Evolutionary conservation across 768 basidiomycete genomes (phyloP).

Genomic region (Pleurotus tuber-regium): DNA sequence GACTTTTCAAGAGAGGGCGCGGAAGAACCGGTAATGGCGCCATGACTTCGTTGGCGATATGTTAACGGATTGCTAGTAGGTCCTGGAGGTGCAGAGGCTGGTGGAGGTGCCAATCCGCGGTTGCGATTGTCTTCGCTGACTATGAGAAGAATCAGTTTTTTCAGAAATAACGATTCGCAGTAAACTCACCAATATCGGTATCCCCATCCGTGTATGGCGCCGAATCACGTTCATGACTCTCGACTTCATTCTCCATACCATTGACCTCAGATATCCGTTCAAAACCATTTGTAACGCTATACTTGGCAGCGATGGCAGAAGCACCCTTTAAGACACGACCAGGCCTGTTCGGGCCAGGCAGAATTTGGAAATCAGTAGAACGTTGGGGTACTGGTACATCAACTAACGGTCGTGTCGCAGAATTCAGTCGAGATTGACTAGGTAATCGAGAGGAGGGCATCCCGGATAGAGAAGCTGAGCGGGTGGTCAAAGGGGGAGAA

Average conservation of each 20-base stretch:
- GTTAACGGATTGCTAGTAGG: slow-evolving; percentile 15
- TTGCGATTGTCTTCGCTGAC: slow-evolving; percentile 12
- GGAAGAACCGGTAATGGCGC: slow-evolving; percentile 21
- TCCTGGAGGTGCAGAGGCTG: slow-evolving; percentile 6
- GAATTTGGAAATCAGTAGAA: slow-evolving; percentile 35
- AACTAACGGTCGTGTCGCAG: slow-evolving; percentile 24
- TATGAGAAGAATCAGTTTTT: background rate
- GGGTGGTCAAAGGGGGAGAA: slow-evolving; percentile 33
- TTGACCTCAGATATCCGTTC: slow-evolving; percentile 51
- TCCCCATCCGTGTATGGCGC: slow-evolving; percentile 25
- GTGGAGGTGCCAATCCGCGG: background rate
- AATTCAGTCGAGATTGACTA: slow-evolving; percentile 20
- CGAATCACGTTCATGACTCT: slow-evolving; percentile 27
- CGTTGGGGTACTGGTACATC: slow-evolving; percentile 34
- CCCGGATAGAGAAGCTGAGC: slow-evolving; percentile 26
- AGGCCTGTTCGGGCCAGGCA: slow-evolving; percentile 43
- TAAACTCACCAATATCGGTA: slow-evolving; percentile 35
- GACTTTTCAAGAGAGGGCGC: slow-evolving; percentile 33
- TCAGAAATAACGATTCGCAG: too few species aligned
- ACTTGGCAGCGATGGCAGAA: slow-evolving; percentile 26
- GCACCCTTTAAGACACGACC: slow-evolving; percentile 48
- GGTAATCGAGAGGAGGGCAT: slow-evolving; percentile 20
- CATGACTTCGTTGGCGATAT: slow-evolving; percentile 26
- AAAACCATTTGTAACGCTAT: slow-evolving; percentile 27
- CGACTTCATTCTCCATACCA: slow-evolving; percentile 34